Base-by-base conservation (phyloP, 2,329 filamentous ascomycete genomes). In the Penicillium sp. region DNA sequence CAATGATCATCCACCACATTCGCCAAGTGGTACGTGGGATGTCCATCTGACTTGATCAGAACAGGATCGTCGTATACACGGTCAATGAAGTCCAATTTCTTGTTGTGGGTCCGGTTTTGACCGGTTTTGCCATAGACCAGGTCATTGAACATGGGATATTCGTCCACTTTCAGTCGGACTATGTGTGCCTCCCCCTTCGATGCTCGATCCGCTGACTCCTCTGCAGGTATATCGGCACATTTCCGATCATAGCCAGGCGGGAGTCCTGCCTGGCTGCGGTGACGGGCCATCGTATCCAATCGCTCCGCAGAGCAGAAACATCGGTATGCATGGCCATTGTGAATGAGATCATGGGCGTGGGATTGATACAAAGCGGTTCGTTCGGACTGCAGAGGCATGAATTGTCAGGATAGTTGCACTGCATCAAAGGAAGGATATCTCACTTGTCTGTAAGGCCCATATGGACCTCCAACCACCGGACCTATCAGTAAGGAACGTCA, bases 1-100 rank as follows among this genome's bases (percentile, higher is more conserved):
- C 87, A 77, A 68, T 96, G 89, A 64, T 99, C 93, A 64, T 99
- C 93, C 4, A 99, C 86, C 8, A 99, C 92, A 64, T 97, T 99
- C 4, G 93, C 93, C 53, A 99, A 85, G 69, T 99, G 93, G 64
- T 99, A 99, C 0, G 95, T 99, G 0, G 93, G 93, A 56, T 87
- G 87, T 0, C 90, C 91, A 66, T 99, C 93, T 0, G 84, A 86
- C 70, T 99, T 99, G 52, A 96, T 75, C 34, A 99, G 76, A 53
- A 99, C 88, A 16, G 90, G 92, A 63, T 97, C 91, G 58, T 93
- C 89, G 55, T 78, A 85, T 19, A 79, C 77, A 30, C 70, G 71
- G 46, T 77, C 74, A 50, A 70, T 72, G 42, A 70, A 62, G 30
- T 69, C 68, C 49, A 68, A 57, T 38, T 67, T 84, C 72, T 44